A percentile compares a stretch with the other conserved stretches of the same genome.
phyloP scores from a whole-genome alignment of 2,329 filamentous ascomycete species.

The Volutella citrinella region DNA sequence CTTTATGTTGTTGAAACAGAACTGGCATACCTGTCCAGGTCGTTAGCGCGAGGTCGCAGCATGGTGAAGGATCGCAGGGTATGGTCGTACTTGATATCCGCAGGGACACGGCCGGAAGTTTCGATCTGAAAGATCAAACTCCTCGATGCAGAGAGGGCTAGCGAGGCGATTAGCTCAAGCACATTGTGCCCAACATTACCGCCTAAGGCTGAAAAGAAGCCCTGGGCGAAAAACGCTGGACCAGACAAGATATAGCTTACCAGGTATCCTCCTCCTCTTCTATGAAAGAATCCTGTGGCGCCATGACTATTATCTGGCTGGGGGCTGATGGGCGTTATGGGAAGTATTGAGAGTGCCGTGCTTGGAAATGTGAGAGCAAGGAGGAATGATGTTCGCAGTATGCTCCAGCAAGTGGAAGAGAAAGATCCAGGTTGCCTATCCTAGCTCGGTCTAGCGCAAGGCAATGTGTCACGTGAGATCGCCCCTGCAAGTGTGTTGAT shows the following conservation, averaged over 20 bases:
- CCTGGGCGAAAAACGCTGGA: too few relatives aligned
- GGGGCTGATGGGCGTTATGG: slow-evolving; percentile 14
- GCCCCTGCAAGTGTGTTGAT: slow-evolving; percentile 6
- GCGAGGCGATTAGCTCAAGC: slow-evolving; percentile 19
- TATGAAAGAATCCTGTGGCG: slow-evolving; percentile 67
- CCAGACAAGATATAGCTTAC: too few relatives aligned
- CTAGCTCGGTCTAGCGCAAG: slow-evolving; percentile 15
- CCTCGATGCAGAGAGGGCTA: slow-evolving; percentile 97
- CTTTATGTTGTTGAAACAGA: slow-evolving; percentile 99
- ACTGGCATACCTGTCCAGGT: slow-evolving; percentile 83
- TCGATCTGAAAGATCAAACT: slow-evolving; percentile 95
- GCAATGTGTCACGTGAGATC: slow-evolving; percentile 19
- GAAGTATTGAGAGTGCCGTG: slow-evolving; percentile 17
- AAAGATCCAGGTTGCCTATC: slow-evolving; percentile 26
- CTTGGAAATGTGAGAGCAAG: slow-evolving; percentile 20
- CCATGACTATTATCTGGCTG: slow-evolving; percentile 45
- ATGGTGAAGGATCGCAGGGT: not conserved
- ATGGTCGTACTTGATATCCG: slow-evolving; percentile 80
- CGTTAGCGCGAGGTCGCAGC: slow-evolving; percentile 22
- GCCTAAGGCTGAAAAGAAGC: too few relatives aligned
- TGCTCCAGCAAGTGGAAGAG: slow-evolving; percentile 28
- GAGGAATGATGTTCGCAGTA: slow-evolving; percentile 24
- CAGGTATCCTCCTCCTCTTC: slow-evolving; percentile 70
- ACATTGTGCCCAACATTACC: slow-evolving; percentile 17
- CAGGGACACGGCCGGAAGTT: slow-evolving; percentile 97